phyloP scores from a whole-genome alignment of 2,329 filamentous ascomycete genomes.

The Diaporthe capsici region DNA sequence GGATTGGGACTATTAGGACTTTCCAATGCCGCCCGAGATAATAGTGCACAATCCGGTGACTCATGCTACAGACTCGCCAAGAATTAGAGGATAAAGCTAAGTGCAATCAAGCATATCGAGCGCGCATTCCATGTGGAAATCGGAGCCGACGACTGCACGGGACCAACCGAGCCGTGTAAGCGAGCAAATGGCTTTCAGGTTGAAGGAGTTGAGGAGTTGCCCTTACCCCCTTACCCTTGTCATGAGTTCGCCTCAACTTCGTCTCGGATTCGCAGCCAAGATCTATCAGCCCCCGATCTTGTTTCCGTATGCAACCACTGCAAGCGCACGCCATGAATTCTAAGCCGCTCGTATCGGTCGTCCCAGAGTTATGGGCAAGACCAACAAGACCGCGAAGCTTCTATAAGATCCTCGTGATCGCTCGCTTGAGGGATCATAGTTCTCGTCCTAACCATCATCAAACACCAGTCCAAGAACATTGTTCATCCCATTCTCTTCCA shows the following conservation, averaged over 20 bases:
- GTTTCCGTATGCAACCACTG: conserved; percentile 21
- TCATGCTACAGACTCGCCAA: neutral
- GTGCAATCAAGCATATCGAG: conserved; percentile 9
- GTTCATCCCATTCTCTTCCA: conserved; percentile 36
- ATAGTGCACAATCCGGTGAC: neutral
- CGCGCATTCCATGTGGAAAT: conserved; percentile 6
- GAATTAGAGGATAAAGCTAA: neutral
- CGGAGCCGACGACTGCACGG: conserved; percentile 1
- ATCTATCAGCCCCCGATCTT: conserved; percentile 25
- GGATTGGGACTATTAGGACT: neutral
- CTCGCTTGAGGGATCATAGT: conserved; percentile 2
- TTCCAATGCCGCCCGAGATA: neutral
- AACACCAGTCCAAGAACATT: conserved; percentile 13
- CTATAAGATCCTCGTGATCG: conserved; percentile 36
- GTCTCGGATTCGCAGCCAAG: conserved; percentile 30
- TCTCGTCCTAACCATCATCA: conserved; percentile 5
- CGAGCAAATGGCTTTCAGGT: conserved; percentile 21
- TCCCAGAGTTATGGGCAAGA: neutral
- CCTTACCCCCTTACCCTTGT: conserved; percentile 18
- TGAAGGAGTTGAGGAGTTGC: conserved; percentile 14
- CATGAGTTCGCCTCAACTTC: conserved; percentile 30
- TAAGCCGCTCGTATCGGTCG: neutral
- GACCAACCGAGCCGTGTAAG: conserved; percentile 24
- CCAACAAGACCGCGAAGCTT: conserved; percentile 18
- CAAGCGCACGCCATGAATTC: conserved; percentile 10